Percentiles rank a stretch among this genome's conserved stretches.
phyloP scores from a whole-genome alignment of 768 basidiomycete species.

The Sporobolomyces pararoseus region DNA sequence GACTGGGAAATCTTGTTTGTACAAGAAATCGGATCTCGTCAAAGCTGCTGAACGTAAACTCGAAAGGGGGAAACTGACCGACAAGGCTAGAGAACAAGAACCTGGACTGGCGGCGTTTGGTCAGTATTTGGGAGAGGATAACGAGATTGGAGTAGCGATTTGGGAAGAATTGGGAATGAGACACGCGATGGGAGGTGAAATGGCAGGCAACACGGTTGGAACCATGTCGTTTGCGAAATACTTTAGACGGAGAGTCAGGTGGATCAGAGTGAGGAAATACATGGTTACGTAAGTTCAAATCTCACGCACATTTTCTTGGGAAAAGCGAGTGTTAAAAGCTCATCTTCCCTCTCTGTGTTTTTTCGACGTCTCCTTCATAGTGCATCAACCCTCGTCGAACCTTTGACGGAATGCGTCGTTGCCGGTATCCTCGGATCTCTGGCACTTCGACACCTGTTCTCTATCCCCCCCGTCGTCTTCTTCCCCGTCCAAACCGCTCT shows the following conservation, averaged over 20 bases:
- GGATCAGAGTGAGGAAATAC: constrained; percentile 93
- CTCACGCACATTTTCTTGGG: too few relatives aligned
- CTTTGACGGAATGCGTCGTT: constrained; percentile 82
- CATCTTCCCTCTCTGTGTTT: background rate
- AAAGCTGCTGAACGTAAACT: constrained; percentile 56
- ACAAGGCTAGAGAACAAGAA: constrained; percentile 14
- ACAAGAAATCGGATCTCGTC: constrained; percentile 81
- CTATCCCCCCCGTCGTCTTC: constrained; percentile 52
- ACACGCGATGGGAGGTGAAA: constrained; percentile 85
- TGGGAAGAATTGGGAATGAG: constrained; percentile 89
- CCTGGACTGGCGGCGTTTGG: constrained; percentile 66
- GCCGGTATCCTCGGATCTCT: constrained; percentile 63
- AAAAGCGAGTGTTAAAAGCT: background rate
- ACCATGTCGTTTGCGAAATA: constrained; percentile 81
- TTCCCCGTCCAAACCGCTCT: constrained; percentile 55
- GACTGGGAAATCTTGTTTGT: constrained; percentile 92
- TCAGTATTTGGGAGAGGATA: constrained; percentile 91
- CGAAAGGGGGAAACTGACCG: background rate
- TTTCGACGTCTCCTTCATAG: constrained; percentile 1
- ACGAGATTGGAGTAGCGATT: constrained; percentile 86
- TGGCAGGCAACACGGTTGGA: constrained; percentile 82
- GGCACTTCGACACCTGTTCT: constrained; percentile 58
- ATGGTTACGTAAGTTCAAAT: constrained; percentile 69
- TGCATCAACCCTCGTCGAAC: constrained; percentile 79
- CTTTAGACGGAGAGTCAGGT: constrained; percentile 81